phyloP scores from a whole-genome alignment of 129 eudicot genomes.

The Deinandra increscens region DNA sequence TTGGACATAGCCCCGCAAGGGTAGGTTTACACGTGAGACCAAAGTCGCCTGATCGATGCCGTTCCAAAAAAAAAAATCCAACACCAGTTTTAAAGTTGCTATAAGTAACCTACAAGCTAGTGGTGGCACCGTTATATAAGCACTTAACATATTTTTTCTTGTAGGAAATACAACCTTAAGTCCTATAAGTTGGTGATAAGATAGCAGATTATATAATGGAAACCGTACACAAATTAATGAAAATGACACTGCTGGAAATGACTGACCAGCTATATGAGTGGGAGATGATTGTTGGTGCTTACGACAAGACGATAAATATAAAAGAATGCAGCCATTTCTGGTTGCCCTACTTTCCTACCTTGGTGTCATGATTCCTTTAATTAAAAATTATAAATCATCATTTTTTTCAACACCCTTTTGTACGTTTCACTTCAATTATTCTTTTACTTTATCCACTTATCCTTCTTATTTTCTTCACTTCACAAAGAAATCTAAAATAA shows the following conservation, averaged over 20 bases:
- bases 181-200: too few species aligned
- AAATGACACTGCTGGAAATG: slow-evolving; percentile 17
- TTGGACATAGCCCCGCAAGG: too few species aligned
- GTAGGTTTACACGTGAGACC: too few species aligned
- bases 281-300: slow-evolving; percentile 19
- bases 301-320: slow-evolving; percentile 47
- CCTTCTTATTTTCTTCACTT: not conserved
- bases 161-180: too few species aligned
- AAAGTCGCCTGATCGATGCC: too few species aligned
- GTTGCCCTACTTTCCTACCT: slow-evolving; percentile 50
- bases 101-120: too few species aligned
- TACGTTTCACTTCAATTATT: not conserved
- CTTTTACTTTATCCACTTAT: not conserved
- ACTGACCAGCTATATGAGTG: slow-evolving; percentile 9
- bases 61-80: too few species aligned
- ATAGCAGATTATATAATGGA: not conserved
- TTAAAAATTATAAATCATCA: slow-evolving; percentile 20
- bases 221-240: not conserved
- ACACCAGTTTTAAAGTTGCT: too few species aligned
- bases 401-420: slow-evolving; percentile 32
- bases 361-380: slow-evolving; percentile 18
- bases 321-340: slow-evolving; percentile 54
- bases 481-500: not conserved
- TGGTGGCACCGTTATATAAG: too few species aligned
- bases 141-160: too few species aligned